phyloP scores from a whole-genome alignment of 768 basidiomycete species.

The Suillus plorans region DNA sequence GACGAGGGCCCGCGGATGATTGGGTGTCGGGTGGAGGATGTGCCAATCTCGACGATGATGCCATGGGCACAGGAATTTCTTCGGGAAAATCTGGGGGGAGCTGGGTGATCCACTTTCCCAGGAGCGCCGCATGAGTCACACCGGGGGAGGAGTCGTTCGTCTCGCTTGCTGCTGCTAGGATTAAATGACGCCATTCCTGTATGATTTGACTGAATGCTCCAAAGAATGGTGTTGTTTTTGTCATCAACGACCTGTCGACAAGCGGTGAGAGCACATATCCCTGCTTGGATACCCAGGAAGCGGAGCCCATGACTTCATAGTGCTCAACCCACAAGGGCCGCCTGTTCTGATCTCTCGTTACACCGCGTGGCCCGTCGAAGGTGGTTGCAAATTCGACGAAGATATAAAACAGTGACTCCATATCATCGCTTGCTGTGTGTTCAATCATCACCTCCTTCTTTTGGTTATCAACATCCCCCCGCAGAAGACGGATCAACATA shows the following conservation, averaged over 20 bases:
- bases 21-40: background rate
- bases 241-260: background rate
- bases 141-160: background rate
- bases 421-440: background rate
- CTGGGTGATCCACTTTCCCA: background rate
- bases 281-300: background rate
- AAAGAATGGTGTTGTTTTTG: background rate
- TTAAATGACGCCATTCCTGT: background rate
- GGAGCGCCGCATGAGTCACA: background rate
- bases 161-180: background rate
- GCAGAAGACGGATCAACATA: background rate
- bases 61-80: background rate
- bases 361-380: background rate
- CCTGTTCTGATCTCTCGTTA: background rate
- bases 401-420: background rate
- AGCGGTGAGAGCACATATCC: background rate
- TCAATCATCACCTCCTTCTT: background rate
- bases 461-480: background rate
- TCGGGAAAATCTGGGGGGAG: background rate
- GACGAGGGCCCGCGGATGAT: background rate
- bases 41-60: background rate
- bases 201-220: background rate
- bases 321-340: background rate
- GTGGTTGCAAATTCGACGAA: background rate
- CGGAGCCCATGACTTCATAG: background rate